These are phyloP conservation scores for Mortierella sp. DNA, from an alignment of 371 early-diverging fungal genomes.

Conservation along the genomic window DNA sequence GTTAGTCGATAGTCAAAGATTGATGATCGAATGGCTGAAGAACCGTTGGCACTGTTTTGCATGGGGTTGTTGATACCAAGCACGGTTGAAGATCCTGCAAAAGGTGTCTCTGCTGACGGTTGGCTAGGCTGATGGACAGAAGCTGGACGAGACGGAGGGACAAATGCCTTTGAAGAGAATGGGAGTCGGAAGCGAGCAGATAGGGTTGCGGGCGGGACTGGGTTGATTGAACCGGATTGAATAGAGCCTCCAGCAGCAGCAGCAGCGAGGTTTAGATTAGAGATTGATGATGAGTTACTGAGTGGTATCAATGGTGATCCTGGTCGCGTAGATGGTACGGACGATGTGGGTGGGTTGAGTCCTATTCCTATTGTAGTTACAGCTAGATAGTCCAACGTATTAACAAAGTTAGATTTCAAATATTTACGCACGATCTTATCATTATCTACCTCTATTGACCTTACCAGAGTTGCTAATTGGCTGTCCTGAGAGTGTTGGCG, in stretches of 20 bases:
- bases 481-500: background rate
- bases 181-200: conserved; percentile 48
- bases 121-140: conserved; percentile 40
- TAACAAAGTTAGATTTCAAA: conserved; percentile 15
- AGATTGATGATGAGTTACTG: conserved; percentile 23
- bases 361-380: conserved; percentile 31
- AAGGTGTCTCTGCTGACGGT: conserved; percentile 7
- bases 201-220: conserved; percentile 34
- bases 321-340: conserved; percentile 37
- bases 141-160: conserved; percentile 47
- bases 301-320: conserved; percentile 21
- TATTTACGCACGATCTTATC: conserved; percentile 28
- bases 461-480: conserved; percentile 6
- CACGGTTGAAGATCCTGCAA: conserved; percentile 24
- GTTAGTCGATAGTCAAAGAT: conserved; percentile 51
- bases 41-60: conserved; percentile 35
- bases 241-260: conserved; percentile 8
- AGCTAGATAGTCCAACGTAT: conserved; percentile 39
- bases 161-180: conserved; percentile 47
- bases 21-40: conserved; percentile 41
- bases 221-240: background rate
- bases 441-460: conserved; percentile 11
- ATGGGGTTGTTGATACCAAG: conserved; percentile 53
- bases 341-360: conserved; percentile 35
- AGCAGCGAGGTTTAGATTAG: conserved; percentile 5